These are phyloP conservation scores for Fusarium sp. DNA, from an alignment of 2,329 filamentous ascomycete species.

Conservation along the genomic window DNA sequence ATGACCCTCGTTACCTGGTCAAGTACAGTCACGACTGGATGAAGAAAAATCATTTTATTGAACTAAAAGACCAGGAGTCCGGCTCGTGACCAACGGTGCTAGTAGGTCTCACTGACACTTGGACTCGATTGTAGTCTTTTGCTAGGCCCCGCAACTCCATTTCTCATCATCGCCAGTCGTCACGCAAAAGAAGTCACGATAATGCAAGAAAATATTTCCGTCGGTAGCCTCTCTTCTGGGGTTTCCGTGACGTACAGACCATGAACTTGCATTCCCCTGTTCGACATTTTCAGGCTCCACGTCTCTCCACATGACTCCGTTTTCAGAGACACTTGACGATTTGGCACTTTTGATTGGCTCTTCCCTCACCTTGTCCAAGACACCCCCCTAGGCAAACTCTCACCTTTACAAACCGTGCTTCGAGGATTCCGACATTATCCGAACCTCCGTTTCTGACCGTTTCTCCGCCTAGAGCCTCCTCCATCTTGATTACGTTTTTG, in stretches of 20 bases:
- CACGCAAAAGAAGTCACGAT: constrained; percentile 43
- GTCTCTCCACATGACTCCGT: constrained; percentile 29
- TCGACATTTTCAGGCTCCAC: constrained; percentile 14
- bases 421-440: constrained; percentile 43
- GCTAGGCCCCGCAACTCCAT: constrained; percentile 28
- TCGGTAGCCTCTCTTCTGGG: constrained; percentile 42
- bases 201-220: constrained; percentile 41
- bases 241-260: constrained; percentile 41
- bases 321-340: neutral
- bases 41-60: constrained; percentile 30
- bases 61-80: constrained; percentile 12
- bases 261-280: constrained; percentile 32
- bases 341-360: constrained; percentile 30
- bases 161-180: constrained; percentile 20
- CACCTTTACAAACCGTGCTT: constrained; percentile 28
- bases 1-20: constrained; percentile 44
- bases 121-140: constrained; percentile 10
- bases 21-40: constrained; percentile 43
- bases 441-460: constrained; percentile 43
- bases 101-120: constrained; percentile 16
- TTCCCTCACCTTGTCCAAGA: constrained; percentile 24
- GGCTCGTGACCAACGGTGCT: constrained; percentile 14
- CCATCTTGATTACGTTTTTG: constrained; percentile 48
- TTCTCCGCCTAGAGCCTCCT: constrained; percentile 43
- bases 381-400: constrained; percentile 26